These are phyloP conservation scores for Pseudomassariella vexata DNA, from an alignment of 2,329 filamentous ascomycete species.

Conservation along the genomic window DNA sequence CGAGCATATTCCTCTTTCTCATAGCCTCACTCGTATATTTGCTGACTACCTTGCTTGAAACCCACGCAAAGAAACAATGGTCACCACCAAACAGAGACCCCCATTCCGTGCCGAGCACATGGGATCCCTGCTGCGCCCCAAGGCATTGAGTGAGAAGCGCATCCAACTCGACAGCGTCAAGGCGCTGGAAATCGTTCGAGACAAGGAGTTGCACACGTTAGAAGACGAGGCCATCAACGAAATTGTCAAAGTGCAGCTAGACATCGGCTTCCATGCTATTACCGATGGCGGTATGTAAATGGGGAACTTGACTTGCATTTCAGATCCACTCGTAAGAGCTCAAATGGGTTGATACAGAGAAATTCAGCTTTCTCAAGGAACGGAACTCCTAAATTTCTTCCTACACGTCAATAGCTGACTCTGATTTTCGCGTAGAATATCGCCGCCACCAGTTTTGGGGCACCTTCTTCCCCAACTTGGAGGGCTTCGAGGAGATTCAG, in stretches of 20 bases:
- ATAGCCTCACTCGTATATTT: too few species aligned
- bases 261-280: conserved; percentile 61
- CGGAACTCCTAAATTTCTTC: too few species aligned
- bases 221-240: conserved; percentile 59
- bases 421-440: too few species aligned
- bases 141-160: conserved; percentile 57
- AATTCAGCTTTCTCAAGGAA: too few species aligned
- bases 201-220: conserved; percentile 41
- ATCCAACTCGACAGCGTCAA: conserved; percentile 34
- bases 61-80: conserved; percentile 19
- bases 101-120: conserved; percentile 74
- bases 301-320: too few species aligned
- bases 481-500: conserved; percentile 37
- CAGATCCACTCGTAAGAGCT: too few species aligned
- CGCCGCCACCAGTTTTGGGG: conserved; percentile 44
- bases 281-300: too few species aligned
- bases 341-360: too few species aligned
- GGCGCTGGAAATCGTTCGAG: conserved; percentile 29
- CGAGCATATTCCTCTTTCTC: too few species aligned
- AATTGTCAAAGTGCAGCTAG: conserved; percentile 63
- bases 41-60: too few species aligned
- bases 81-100: conserved; percentile 26
- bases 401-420: too few species aligned
- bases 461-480: conserved; percentile 36
- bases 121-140: conserved; percentile 65